Conservation (phyloP, 768 basidiomycete genomes). For the Hemileccinum rubropunctum region DNA sequence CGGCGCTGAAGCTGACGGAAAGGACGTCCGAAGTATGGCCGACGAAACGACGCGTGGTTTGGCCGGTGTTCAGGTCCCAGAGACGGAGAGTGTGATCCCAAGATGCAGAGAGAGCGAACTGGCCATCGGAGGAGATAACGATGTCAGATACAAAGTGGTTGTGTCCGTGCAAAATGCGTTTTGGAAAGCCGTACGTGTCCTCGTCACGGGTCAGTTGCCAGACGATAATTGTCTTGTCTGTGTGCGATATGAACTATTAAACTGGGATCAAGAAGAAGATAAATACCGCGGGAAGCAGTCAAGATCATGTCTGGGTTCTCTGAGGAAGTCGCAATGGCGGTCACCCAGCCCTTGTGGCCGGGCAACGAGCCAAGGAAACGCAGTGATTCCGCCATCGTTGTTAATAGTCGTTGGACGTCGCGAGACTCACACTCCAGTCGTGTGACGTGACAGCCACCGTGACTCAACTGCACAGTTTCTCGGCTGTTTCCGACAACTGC, state of each 20-base stretch:
- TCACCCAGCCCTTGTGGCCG: conserved; percentile 97
- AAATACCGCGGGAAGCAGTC: conserved; percentile 92
- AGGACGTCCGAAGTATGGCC: conserved; percentile 98
- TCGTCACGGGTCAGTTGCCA: conserved; percentile 97
- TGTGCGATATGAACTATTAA: conserved; percentile 46
- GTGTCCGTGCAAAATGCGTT: conserved; percentile 96
- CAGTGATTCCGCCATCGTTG: conserved; percentile 76
- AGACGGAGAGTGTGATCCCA: conserved; percentile 99
- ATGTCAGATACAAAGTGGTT: conserved; percentile 99
- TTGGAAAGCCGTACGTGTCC: conserved; percentile 91
- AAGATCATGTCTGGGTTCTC: conserved; percentile 99
- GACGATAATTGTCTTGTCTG: conserved; percentile 99
- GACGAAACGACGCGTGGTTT: conserved; percentile 95
- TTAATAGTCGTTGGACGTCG: conserved; percentile 22
- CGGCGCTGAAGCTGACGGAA: conserved; percentile 98
- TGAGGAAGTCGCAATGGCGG: conserved; percentile 95
- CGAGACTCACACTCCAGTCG: conserved; percentile 24
- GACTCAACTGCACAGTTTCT: conserved; percentile 57
- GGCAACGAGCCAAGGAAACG: conserved; percentile 89
- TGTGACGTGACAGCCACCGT: conserved; percentile 62
- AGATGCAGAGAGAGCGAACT: conserved; percentile 97
- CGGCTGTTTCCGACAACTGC: conserved; percentile 28
- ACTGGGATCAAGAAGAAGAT: conserved; percentile 9
- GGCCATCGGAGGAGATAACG: conserved; percentile 98
- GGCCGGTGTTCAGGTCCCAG: conserved; percentile 98